A percentile compares a stretch with the other conserved stretches of the same genome.
Evolutionary conservation across 768 basidiomycete genomes (phyloP).

Genomic region (Suillus fuscotomentosus): DNA sequence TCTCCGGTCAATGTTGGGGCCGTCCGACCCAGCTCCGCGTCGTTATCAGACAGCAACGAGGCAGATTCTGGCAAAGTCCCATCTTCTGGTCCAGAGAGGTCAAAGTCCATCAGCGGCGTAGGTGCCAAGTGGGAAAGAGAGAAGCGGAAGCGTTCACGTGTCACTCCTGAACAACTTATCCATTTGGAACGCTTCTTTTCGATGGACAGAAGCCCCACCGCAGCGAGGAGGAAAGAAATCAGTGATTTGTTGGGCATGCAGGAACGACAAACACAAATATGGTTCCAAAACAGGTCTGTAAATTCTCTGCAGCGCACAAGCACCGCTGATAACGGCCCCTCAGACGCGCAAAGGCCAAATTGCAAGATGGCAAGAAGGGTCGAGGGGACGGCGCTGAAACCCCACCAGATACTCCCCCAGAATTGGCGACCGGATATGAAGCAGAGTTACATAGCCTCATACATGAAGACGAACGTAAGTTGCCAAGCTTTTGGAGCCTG

Average conservation of each 20-base stretch:
- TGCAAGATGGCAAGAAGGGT: slow-evolving; percentile 58
- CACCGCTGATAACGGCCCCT: slow-evolving; percentile 3
- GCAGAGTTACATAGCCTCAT: slow-evolving; percentile 62
- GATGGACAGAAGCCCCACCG: slow-evolving; percentile 69
- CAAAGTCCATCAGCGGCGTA: slow-evolving; percentile 25
- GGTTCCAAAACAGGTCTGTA: slow-evolving; percentile 78
- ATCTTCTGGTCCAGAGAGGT: slow-evolving; percentile 35
- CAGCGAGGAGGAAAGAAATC: slow-evolving; percentile 69
- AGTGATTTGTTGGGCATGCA: slow-evolving; percentile 75
- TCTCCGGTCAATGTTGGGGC: slow-evolving; percentile 29
- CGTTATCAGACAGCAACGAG: slow-evolving; percentile 28
- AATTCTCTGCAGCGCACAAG: not conserved
- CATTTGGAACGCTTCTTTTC: slow-evolving; percentile 73
- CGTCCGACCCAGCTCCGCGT: slow-evolving; percentile 21
- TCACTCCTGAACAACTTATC: slow-evolving; percentile 77
- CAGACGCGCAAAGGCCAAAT: slow-evolving; percentile 82
- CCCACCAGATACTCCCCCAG: slow-evolving; percentile 50
- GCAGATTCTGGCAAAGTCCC: slow-evolving; percentile 29
- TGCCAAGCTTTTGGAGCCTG: not conserved
- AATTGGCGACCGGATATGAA: slow-evolving; percentile 51
- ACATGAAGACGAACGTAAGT: slow-evolving; percentile 76
- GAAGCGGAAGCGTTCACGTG: slow-evolving; percentile 73
- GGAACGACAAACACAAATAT: slow-evolving; percentile 86
- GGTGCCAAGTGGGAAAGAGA: slow-evolving; percentile 41
- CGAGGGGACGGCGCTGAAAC: slow-evolving; percentile 33